A percentile compares a stretch with the other conserved stretches of the same genome.
Evolutionary conservation across 2,329 filamentous ascomycete species (phyloP).

Genomic region (Graphium sp.): DNA sequence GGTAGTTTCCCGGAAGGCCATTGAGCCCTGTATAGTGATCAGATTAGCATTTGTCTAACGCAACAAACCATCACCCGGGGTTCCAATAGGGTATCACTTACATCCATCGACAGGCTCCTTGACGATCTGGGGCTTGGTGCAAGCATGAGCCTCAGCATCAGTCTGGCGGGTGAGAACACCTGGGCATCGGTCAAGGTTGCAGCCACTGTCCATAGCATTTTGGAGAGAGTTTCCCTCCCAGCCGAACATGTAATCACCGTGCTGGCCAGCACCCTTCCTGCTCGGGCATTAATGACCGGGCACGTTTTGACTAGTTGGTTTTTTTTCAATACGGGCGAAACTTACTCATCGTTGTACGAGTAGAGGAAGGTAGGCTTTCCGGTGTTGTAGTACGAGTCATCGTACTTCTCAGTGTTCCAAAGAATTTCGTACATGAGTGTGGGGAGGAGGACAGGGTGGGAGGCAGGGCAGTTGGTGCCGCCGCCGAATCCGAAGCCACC

Average conservation of each 20-base stretch:
- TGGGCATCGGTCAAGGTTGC: conserved; percentile 25
- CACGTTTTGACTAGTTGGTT: neutral
- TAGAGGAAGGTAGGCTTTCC: conserved; percentile 6
- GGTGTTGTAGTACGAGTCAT: conserved; percentile 3
- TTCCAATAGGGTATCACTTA: no score
- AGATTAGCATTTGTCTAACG: no score
- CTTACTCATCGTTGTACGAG: conserved; percentile 5
- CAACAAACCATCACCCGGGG: no score
- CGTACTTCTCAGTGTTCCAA: conserved; percentile 5
- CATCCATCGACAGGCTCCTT: conserved; percentile 30
- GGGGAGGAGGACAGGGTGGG: conserved; percentile 6
- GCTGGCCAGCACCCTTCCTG: conserved; percentile 5
- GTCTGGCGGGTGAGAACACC: conserved; percentile 26
- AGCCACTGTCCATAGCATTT: conserved; percentile 11
- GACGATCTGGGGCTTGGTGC: conserved; percentile 25
- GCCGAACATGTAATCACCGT: conserved; percentile 7
- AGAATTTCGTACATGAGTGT: conserved; percentile 6
- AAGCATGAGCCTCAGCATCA: conserved; percentile 26
- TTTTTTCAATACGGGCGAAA: neutral
- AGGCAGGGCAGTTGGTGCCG: conserved; percentile 4
- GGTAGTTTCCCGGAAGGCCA: no score
- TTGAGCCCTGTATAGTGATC: no score
- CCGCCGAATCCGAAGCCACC: conserved; percentile 4
- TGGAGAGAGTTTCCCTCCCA: conserved; percentile 10
- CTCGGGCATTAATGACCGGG: no score